Conservation (phyloP, 805 yeast species). For the Metschnikowia lochheadii region DNA sequence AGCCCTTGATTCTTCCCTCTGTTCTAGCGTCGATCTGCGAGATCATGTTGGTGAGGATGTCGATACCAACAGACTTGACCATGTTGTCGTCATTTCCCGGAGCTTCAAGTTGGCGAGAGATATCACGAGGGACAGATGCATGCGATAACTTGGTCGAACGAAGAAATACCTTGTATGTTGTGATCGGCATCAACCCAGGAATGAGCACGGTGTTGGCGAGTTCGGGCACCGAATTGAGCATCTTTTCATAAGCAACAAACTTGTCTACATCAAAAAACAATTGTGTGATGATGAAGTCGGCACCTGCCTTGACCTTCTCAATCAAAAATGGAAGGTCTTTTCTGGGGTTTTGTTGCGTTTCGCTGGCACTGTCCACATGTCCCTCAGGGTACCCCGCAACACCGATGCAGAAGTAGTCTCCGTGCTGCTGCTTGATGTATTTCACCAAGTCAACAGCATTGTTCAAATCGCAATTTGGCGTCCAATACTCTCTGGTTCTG, state of each 20-base stretch:
- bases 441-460: conserved; percentile 83
- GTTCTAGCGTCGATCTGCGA: conserved; percentile 52
- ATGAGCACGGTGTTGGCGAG: conserved; percentile 54
- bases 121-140: conserved; percentile 67
- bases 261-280: conserved; percentile 83
- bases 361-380: conserved; percentile 82
- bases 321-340: conserved; percentile 75
- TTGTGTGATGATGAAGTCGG: conserved; percentile 89
- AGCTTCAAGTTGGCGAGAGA: conserved; percentile 53
- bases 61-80: conserved; percentile 81
- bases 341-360: conserved; percentile 55
- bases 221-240: conserved; percentile 40
- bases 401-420: conserved; percentile 85
- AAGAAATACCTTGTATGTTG: conserved; percentile 74
- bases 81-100: conserved; percentile 64
- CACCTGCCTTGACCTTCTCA: conserved; percentile 90
- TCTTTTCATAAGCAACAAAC: conserved; percentile 60
- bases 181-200: conserved; percentile 91
- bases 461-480: conserved; percentile 53
- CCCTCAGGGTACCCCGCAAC: conserved; percentile 99
- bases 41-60: conserved; percentile 61
- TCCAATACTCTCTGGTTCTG: conserved; percentile 63
- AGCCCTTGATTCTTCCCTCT: conserved; percentile 62
- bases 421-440: conserved; percentile 68
- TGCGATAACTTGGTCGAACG: conserved; percentile 88